Evolutionary conservation across 2,329 filamentous ascomycete species (phyloP), one percentile per base, ranked within the genome.

Genomic region (Exophiala oligosperma): DNA sequence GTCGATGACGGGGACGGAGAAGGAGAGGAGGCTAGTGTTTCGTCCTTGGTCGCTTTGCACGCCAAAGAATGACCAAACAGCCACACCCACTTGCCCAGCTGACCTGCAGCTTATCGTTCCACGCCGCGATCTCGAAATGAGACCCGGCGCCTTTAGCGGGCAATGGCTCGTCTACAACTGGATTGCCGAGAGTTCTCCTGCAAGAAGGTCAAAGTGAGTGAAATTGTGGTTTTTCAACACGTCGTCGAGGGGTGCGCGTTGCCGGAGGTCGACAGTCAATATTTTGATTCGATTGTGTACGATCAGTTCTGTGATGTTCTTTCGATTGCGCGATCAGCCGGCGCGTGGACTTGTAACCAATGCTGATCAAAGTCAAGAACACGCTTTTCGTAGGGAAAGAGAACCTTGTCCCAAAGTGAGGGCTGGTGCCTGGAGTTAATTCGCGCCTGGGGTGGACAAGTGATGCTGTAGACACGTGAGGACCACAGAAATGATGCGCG

Each of bases 1-100:
- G n/a, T 48, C 32, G 32, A 35, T 35, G 32, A 35, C 11, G 32
- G 32, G 11, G 32, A 35, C 32, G 32, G 32, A 9, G 46, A 26
- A 48, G 44, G 28, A 48, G 46, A 26, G 14, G 40, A 32, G 46
- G 46, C 46, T 48, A 48, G 28, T 29, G 46, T 48, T 48, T 48
- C 46, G 46, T 48, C 26, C n/a, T 48, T 48, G 24, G 17, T 23
- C 26, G 44, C 14, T 47, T n/a, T 23, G 44, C 23, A 47, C 44
- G 21, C 44, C 44, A 47, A 47, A 32, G 8, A 29, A 32, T 28
- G n/a, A 17, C 40, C 40, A 11, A 26, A 48, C 46, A 48, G 24
- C 46, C 26, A 48, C 46, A 48, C 46, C 46, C 28, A 14, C 24
- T 35, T 35, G 12, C n/a, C 26, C 23, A 29, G 26, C 46, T 48